Conservation (phyloP, 805 yeast species). For the Candida khao-thaluensis region DNA sequence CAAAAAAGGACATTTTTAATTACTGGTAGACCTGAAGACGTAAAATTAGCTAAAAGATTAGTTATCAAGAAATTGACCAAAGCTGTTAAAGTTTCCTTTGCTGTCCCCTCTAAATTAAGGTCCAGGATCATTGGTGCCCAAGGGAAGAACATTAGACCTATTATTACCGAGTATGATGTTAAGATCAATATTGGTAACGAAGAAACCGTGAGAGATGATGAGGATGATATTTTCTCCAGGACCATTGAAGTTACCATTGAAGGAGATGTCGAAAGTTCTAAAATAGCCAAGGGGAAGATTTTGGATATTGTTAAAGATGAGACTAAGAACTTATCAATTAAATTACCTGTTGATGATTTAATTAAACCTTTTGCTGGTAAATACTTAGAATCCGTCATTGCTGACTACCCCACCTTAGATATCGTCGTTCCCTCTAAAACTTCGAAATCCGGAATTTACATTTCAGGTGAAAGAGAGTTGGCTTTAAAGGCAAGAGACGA, state of each 20-base stretch:
- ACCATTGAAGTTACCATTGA: slow-evolving; percentile 62
- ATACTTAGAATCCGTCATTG: slow-evolving; percentile 27
- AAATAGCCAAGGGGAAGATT: slow-evolving; percentile 68
- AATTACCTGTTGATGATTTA: slow-evolving; percentile 43
- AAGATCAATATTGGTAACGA: slow-evolving; percentile 64
- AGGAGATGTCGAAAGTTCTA: slow-evolving; percentile 85
- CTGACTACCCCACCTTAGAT: slow-evolving; percentile 26
- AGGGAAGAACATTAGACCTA: slow-evolving; percentile 80
- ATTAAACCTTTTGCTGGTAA: slow-evolving; percentile 46
- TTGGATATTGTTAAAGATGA: slow-evolving; percentile 72
- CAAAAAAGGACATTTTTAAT: slow-evolving; percentile 81
- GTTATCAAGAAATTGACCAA: slow-evolving; percentile 73
- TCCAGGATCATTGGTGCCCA: slow-evolving; percentile 82
- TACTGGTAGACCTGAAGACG: slow-evolving; percentile 68
- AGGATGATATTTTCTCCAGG: slow-evolving; percentile 58
- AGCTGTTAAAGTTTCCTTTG: slow-evolving; percentile 60
- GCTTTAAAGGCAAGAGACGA: slow-evolving; percentile 56
- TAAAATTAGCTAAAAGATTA: slow-evolving; percentile 69
- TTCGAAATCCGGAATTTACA: slow-evolving; percentile 37
- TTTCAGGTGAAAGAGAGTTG: slow-evolving; percentile 71
- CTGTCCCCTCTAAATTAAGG: slow-evolving; percentile 74
- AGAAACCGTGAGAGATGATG: slow-evolving; percentile 27
- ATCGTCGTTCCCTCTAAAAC: slow-evolving; percentile 39
- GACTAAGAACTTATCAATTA: slow-evolving; percentile 56
- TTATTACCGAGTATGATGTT: slow-evolving; percentile 63